Conservation (phyloP, 257 asterid genomes). For the Anisodus acutangulus region DNA sequence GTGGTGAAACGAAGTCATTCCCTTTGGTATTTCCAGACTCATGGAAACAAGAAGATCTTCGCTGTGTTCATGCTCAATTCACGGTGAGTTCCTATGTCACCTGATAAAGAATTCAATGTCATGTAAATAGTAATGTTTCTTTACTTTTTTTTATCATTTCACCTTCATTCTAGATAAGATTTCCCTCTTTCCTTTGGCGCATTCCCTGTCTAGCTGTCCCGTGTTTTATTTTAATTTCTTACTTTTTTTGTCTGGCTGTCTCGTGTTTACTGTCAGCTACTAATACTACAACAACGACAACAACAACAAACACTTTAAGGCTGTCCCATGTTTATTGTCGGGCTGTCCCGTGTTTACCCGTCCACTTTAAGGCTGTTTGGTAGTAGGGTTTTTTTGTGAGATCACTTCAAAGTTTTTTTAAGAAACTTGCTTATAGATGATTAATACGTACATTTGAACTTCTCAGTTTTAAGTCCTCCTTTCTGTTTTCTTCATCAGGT, state of each 20-base stretch:
- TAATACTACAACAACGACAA: too few relatives aligned
- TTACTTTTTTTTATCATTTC: background rate
- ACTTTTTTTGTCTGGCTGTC: background rate
- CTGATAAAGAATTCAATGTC: background rate
- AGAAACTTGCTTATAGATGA: background rate
- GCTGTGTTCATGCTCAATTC: slow-evolving; percentile 84
- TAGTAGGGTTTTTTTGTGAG: background rate
- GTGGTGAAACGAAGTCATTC: slow-evolving; percentile 78
- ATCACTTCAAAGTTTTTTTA: background rate
- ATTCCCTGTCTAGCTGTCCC: background rate
- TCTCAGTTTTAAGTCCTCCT: background rate
- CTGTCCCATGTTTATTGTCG: too few relatives aligned
- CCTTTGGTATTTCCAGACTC: slow-evolving; percentile 87
- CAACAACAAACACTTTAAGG: too few relatives aligned
- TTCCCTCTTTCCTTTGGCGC: background rate
- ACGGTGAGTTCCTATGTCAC: slow-evolving; percentile 55
- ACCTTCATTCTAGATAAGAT: background rate
- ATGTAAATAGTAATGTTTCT: background rate
- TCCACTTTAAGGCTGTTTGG: slow-evolving; percentile 3
- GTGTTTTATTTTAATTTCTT: background rate
- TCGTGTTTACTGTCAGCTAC: background rate
- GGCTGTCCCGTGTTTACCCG: too few relatives aligned
- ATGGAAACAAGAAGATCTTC: slow-evolving; percentile 90
- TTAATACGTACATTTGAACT: background rate
- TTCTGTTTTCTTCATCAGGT: slow-evolving; percentile 51